Conservation (phyloP, 1,284 basidiomycete genomes). For the Mycosarcoma maydis region DNA sequence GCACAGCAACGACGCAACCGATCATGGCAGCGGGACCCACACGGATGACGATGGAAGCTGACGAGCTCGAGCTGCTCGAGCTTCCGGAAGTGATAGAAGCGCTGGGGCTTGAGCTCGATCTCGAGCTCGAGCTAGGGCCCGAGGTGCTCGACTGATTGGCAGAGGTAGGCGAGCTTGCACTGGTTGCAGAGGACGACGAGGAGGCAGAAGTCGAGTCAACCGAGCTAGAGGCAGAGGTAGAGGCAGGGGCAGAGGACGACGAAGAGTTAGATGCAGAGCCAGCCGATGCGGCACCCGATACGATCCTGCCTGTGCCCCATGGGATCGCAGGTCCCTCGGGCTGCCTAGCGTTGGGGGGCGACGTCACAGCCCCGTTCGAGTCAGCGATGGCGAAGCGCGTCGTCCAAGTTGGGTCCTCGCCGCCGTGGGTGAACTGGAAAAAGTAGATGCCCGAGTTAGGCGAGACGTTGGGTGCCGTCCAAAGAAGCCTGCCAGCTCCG, state of each 20-base stretch:
- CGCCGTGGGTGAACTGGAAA: conserved; percentile 61
- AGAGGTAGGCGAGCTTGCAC: conserved; percentile 7
- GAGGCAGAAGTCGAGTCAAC: conserved; percentile 9
- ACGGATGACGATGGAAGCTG: conserved; percentile 16
- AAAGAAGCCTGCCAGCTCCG: conserved; percentile 70
- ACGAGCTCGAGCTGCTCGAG: conserved; percentile 21
- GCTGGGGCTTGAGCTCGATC: conserved; percentile 12
- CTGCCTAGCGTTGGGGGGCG: conserved; percentile 72
- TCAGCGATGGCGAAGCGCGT: conserved; percentile 81
- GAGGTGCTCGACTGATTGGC: conserved; percentile 7
- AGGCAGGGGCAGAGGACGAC: conserved; percentile 1
- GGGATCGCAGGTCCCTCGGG: conserved; percentile 72
- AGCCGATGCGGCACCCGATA: conserved; percentile 61
- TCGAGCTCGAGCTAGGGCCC: conserved; percentile 8
- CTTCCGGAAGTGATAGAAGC: no score
- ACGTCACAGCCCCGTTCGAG: conserved; percentile 70
- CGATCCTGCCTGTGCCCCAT: conserved; percentile 77
- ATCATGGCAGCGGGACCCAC: conserved; percentile 34
- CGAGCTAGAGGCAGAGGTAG: conserved; percentile 1
- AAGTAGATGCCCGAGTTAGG: conserved; percentile 67
- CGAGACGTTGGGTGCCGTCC: conserved; percentile 79
- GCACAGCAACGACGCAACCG: conserved; percentile 30
- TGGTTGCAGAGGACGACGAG: conserved; percentile 7
- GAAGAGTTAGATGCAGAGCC: conserved; percentile 5
- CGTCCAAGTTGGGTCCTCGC: conserved; percentile 74